Percentiles rank a stretch among this genome's conserved stretches.
Evolutionary conservation across 192 early-diverging fungal genomes (phyloP).

Genomic region (Coemansia sp.): DNA sequence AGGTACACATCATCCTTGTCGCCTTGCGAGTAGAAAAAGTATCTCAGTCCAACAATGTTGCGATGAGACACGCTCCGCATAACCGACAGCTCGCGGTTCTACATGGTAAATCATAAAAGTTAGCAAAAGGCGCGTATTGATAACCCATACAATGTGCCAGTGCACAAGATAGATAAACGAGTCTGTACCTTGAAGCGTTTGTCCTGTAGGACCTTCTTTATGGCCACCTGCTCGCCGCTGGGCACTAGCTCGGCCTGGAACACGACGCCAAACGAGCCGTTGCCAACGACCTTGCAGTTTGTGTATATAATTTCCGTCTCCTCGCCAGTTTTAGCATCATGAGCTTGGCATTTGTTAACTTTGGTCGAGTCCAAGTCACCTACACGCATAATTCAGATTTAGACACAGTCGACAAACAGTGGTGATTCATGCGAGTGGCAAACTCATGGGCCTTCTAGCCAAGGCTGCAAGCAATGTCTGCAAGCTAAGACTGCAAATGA

Average conservation of each 20-base stretch:
- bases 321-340: slow-evolving; percentile 84
- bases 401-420: background rate
- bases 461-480: no score
- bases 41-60: slow-evolving; percentile 87
- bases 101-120: background rate
- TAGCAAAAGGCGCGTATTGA: slow-evolving; percentile 7
- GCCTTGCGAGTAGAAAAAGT: slow-evolving; percentile 94
- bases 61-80: slow-evolving; percentile 91
- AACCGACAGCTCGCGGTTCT: slow-evolving; percentile 57
- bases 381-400: slow-evolving; percentile 10
- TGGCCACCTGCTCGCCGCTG: slow-evolving; percentile 81
- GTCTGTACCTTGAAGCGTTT: slow-evolving; percentile 85
- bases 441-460: background rate
- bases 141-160: background rate
- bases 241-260: slow-evolving; percentile 88
- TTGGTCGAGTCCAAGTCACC: slow-evolving; percentile 63
- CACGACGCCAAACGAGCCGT: slow-evolving; percentile 98
- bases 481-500: background rate
- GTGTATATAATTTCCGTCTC: slow-evolving; percentile 86
- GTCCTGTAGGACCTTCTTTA: slow-evolving; percentile 99
- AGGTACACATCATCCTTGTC: slow-evolving; percentile 94
- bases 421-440: background rate
- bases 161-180: background rate
- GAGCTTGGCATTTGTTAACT: slow-evolving; percentile 75
- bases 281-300: slow-evolving; percentile 92